phyloP scores from a whole-genome alignment of 495 filamentous ascomycete species.

The Gamarada debralockiae region DNA sequence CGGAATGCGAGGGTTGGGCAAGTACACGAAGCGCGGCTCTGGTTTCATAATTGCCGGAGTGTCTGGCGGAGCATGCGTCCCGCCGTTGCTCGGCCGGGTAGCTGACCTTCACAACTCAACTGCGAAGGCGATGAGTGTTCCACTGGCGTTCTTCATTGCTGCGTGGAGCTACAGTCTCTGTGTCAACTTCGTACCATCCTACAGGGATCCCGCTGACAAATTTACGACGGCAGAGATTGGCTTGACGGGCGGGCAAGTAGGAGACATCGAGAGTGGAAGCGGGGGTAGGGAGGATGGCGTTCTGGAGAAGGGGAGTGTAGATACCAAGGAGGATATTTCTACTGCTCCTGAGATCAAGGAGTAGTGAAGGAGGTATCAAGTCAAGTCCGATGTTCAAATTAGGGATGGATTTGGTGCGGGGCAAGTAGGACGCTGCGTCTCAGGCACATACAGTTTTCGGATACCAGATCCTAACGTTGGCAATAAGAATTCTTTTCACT shows the following conservation, averaged over 20 bases:
- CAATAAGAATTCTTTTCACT: too few species aligned
- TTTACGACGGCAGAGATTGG: constrained; percentile 53
- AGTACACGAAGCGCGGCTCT: constrained; percentile 55
- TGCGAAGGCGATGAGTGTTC: constrained; percentile 52
- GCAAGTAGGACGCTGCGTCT: too few species aligned
- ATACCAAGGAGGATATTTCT: background rate
- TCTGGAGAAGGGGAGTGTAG: constrained; percentile 25
- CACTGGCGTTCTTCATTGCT: constrained; percentile 52
- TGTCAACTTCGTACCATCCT: constrained; percentile 61
- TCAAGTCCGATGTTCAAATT: too few species aligned
- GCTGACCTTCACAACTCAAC: constrained; percentile 46
- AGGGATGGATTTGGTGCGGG: too few species aligned
- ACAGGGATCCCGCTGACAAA: constrained; percentile 55
- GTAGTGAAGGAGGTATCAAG: too few species aligned
- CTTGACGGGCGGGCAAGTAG: constrained; percentile 24
- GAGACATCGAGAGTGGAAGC: background rate
- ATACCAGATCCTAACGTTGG: too few species aligned
- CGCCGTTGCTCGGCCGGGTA: constrained; percentile 44
- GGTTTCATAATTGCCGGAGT: constrained; percentile 56
- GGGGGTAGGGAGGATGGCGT: constrained; percentile 25
- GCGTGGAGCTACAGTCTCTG: constrained; percentile 54
- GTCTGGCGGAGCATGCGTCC: constrained; percentile 50
- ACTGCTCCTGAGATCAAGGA: background rate
- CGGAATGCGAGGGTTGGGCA: constrained; percentile 55
- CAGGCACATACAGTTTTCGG: too few species aligned